Evolutionary conservation across 495 filamentous ascomycete species (phyloP).

Genomic region (Lichenothelia convexa): DNA sequence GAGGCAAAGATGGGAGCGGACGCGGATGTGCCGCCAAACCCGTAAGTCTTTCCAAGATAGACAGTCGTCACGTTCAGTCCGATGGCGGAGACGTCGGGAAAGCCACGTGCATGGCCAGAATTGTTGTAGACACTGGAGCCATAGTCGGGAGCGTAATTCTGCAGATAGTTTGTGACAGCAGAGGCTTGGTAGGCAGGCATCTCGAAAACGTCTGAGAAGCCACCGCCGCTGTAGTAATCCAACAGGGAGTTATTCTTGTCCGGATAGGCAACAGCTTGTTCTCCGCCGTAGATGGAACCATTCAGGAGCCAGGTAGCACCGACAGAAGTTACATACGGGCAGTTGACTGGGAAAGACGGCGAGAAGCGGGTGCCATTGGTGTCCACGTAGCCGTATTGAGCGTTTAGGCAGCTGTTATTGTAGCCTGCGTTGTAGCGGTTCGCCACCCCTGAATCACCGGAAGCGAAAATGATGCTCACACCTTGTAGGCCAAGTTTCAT

Average conservation of each 20-base stretch:
- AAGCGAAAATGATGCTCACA: slow-evolving; percentile 40
- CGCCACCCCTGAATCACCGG: slow-evolving; percentile 39
- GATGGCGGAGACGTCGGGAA: slow-evolving; percentile 43
- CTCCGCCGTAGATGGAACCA: slow-evolving; percentile 9
- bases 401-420: slow-evolving; percentile 1
- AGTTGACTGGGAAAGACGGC: slow-evolving; percentile 32
- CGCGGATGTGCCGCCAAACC: slow-evolving; percentile 3
- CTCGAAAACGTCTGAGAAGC: slow-evolving; percentile 51
- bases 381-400: slow-evolving; percentile 5
- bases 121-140: slow-evolving; percentile 34
- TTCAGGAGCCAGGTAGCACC: slow-evolving; percentile 29
- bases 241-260: slow-evolving; percentile 18
- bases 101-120: slow-evolving; percentile 40
- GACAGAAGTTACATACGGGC: slow-evolving; percentile 33
- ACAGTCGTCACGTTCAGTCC: slow-evolving; percentile 8
- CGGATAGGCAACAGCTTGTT: slow-evolving; percentile 15
- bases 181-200: slow-evolving; percentile 37
- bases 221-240: slow-evolving; percentile 29
- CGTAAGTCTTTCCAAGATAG: slow-evolving; percentile 1
- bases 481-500: slow-evolving; percentile 51
- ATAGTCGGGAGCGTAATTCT: slow-evolving; percentile 28
- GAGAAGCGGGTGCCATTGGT: slow-evolving; percentile 24
- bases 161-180: slow-evolving; percentile 33
- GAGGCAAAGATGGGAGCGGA: slow-evolving; percentile 5
- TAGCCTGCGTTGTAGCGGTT: slow-evolving; percentile 18